Percentiles rank a stretch among this genome's conserved stretches.
Conservation (phyloP, 1,284 basidiomycete species). For the Trichosporon coremiiforme region DNA sequence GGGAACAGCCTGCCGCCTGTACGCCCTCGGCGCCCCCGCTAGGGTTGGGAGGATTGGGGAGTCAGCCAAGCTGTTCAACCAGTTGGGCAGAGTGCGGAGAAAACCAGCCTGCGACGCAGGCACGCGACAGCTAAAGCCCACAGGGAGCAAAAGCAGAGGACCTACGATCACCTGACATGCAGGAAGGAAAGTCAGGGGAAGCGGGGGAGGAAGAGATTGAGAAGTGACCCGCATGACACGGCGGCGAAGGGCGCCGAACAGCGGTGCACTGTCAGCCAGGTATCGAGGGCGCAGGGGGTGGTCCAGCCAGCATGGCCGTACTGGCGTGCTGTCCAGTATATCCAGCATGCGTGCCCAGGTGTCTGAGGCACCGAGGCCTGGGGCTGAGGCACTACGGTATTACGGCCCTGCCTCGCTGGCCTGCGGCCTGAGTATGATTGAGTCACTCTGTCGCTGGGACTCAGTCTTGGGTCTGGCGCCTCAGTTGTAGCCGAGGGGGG, state of each 20-base stretch:
- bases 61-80: not conserved
- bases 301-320: no score
- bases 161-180: not conserved
- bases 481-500: not conserved
- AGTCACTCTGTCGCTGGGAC: no score
- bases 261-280: not conserved
- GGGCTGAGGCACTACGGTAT: no score
- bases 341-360: no score
- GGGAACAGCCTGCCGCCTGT: not conserved
- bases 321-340: no score
- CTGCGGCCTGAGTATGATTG: no score
- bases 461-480: not conserved
- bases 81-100: slow-evolving; percentile 13
- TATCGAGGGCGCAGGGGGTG: no score
- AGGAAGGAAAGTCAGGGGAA: no score
- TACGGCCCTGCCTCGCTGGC: no score
- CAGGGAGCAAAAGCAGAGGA: not conserved
- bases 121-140: slow-evolving; percentile 11
- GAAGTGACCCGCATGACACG: not conserved
- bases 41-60: no score
- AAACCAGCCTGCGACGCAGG: slow-evolving; percentile 11
- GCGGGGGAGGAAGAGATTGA: not conserved
- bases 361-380: not conserved
- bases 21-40: not conserved
- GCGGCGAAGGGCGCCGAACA: not conserved